phyloP scores from a whole-genome alignment of 331 rosid genomes.

The Stylosanthes scabra region DNA sequence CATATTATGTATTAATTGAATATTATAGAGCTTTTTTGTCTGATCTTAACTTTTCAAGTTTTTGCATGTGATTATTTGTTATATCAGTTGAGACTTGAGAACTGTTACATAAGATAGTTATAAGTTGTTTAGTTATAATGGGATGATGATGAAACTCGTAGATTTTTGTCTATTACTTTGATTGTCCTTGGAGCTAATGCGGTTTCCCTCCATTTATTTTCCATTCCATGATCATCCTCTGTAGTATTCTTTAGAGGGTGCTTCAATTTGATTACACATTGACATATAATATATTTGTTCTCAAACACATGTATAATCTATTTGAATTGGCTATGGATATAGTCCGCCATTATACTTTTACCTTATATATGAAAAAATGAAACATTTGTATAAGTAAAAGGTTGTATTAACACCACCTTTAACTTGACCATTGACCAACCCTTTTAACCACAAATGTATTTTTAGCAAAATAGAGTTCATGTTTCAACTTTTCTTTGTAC shows the following conservation, averaged over 20 bases:
- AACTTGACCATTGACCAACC: neutral
- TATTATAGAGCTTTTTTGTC: slow-evolving; percentile 31
- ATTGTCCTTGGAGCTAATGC: neutral
- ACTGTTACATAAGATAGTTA: neutral
- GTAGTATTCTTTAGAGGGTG: neutral
- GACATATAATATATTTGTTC: no score
- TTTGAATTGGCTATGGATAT: slow-evolving; percentile 3
- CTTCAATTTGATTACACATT: no score
- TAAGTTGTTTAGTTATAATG: neutral
- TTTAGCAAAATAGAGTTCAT: neutral
- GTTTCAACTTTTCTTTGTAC: no score
- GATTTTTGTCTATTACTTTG: slow-evolving; percentile 6
- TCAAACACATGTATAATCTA: neutral
- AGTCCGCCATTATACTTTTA: neutral
- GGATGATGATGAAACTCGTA: neutral
- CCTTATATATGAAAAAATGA: neutral
- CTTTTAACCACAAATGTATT: slow-evolving; percentile 3
- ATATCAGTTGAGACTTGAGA: slow-evolving; percentile 4
- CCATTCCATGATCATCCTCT: neutral
- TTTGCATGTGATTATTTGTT: slow-evolving; percentile 17
- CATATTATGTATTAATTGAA: slow-evolving; percentile 25
- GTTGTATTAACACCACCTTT: slow-evolving; percentile 10
- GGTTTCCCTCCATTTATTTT: neutral
- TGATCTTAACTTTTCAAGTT: slow-evolving; percentile 20
- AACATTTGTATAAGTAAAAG: no score